phyloP scores from a whole-genome alignment of 768 basidiomycete species.

The Tephrocybe sp. region DNA sequence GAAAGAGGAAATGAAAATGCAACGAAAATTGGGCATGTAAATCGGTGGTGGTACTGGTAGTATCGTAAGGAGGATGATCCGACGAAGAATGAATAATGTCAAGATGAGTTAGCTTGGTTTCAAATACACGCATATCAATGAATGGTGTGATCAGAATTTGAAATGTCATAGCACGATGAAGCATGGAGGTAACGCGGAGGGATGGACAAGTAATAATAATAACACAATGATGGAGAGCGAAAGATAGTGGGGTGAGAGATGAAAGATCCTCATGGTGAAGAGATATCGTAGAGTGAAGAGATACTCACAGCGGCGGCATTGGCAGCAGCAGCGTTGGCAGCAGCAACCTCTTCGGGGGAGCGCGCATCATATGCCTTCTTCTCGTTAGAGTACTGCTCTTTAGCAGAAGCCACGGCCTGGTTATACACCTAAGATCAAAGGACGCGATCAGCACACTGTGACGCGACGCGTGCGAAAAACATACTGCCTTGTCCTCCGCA shows the following conservation, averaged over 20 bases:
- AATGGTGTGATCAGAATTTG: too few species aligned
- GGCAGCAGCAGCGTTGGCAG: conserved; percentile 40
- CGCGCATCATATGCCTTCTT: conserved; percentile 65
- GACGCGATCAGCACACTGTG: conserved; percentile 6
- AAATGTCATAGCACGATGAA: too few species aligned
- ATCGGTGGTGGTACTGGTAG: too few species aligned
- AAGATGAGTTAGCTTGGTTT: neutral
- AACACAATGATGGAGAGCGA: neutral
- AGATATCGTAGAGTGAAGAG: neutral
- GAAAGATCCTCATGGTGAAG: neutral
- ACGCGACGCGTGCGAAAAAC: conserved; percentile 26
- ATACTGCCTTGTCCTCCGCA: conserved; percentile 70
- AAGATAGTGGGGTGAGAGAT: neutral
- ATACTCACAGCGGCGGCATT: conserved; percentile 36
- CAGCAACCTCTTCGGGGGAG: conserved; percentile 44
- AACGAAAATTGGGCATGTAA: neutral
- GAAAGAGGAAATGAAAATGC: neutral
- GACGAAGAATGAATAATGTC: neutral
- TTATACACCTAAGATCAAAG: conserved; percentile 44
- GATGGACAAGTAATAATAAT: neutral
- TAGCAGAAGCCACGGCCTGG: conserved; percentile 53
- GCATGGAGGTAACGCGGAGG: neutral
- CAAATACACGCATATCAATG: too few species aligned
- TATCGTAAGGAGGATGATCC: neutral
- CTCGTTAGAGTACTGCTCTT: conserved; percentile 58